These are phyloP conservation scores for Trifolium repens DNA, from an alignment of 306 rosid genomes.

Conservation along the genomic window DNA sequence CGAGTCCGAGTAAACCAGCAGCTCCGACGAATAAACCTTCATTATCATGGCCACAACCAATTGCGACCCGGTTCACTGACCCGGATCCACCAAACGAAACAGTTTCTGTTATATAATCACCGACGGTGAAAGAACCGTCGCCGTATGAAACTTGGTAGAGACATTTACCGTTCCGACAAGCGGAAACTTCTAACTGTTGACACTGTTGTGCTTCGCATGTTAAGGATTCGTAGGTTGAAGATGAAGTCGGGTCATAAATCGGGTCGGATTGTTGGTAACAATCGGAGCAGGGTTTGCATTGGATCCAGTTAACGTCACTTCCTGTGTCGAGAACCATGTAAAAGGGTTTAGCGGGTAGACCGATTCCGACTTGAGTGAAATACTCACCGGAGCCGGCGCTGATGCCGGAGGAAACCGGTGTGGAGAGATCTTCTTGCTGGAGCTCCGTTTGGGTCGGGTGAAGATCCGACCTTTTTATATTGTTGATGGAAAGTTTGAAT, in stretches of 20 bases:
- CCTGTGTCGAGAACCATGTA: slow-evolving; percentile 94
- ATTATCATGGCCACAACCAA: slow-evolving; percentile 91
- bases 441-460: slow-evolving; percentile 53
- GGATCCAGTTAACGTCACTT: slow-evolving; percentile 90
- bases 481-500: slow-evolving; percentile 51
- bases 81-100: slow-evolving; percentile 72
- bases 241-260: slow-evolving; percentile 61
- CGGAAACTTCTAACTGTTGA: slow-evolving; percentile 47
- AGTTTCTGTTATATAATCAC: slow-evolving; percentile 72
- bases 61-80: slow-evolving; percentile 47
- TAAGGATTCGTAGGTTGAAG: slow-evolving; percentile 58
- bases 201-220: slow-evolving; percentile 68
- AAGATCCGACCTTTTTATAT: slow-evolving; percentile 54
- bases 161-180: slow-evolving; percentile 57
- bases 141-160: slow-evolving; percentile 87
- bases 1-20: slow-evolving; percentile 90
- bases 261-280: slow-evolving; percentile 94
- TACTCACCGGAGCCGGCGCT: slow-evolving; percentile 91
- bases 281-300: slow-evolving; percentile 82
- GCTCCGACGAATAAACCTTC: slow-evolving; percentile 81
- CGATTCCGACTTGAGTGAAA: slow-evolving; percentile 77
- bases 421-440: slow-evolving; percentile 61
- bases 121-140: slow-evolving; percentile 86
- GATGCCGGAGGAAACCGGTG: slow-evolving; percentile 70
- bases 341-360: slow-evolving; percentile 60